Conservation (phyloP, 345 rosid genomes). For the Eutrema heterophyllum region DNA sequence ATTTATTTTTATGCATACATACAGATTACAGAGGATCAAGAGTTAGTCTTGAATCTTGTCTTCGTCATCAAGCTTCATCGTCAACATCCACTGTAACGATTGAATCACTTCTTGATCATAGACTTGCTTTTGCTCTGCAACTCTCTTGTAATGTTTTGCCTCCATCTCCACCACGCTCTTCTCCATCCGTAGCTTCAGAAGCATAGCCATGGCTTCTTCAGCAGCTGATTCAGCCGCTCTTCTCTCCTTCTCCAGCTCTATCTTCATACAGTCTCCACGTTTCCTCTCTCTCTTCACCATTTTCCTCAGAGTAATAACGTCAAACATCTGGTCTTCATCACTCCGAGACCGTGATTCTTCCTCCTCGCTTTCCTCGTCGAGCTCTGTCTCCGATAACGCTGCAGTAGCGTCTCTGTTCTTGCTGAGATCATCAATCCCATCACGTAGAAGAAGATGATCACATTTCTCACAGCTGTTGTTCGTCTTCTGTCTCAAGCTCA, state of each 20-base stretch:
- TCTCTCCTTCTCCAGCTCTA: conserved; percentile 77
- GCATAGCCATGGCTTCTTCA: conserved; percentile 84
- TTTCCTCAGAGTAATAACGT: conserved; percentile 47
- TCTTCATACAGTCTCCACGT: conserved; percentile 35
- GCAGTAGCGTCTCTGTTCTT: conserved; percentile 8
- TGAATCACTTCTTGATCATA: conserved; percentile 57
- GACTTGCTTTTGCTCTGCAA: conserved; percentile 53
- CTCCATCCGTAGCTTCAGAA: conserved; percentile 65
- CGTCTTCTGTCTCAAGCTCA: neutral
- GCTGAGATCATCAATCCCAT: conserved; percentile 8
- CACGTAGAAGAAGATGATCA: conserved; percentile 13
- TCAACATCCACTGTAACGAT: conserved; percentile 48
- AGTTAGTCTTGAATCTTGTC: conserved; percentile 3
- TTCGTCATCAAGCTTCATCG: conserved; percentile 38
- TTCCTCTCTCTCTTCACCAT: conserved; percentile 58
- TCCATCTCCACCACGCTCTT: conserved; percentile 55
- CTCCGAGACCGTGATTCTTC: conserved; percentile 29
- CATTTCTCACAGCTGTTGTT: neutral
- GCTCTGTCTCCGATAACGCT: conserved; percentile 16
- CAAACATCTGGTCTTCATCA: conserved; percentile 52
- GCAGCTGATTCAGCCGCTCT: conserved; percentile 66
- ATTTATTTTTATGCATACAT: neutral
- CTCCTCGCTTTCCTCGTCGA: conserved; percentile 1
- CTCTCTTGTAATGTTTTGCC: conserved; percentile 50
- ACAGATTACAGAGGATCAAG: neutral